These are phyloP conservation scores for Penicillium sp. DNA, from an alignment of 2,329 filamentous ascomycete genomes.

Conservation along the genomic window DNA sequence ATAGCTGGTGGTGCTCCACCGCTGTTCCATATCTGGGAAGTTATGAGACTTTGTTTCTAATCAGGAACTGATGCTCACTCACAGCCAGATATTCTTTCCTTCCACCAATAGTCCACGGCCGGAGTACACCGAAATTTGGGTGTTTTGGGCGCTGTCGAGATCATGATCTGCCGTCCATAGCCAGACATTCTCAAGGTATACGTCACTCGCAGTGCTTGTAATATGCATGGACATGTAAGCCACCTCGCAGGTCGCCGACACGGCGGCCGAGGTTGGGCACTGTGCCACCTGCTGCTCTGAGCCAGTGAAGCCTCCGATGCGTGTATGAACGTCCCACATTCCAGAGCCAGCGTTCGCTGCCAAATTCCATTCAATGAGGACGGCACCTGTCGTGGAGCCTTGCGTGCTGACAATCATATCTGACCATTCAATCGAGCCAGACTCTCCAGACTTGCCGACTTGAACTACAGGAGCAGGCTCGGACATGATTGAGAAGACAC, in stretches of 20 bases:
- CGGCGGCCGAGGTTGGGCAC: constrained; percentile 43
- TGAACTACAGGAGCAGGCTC: constrained; percentile 64
- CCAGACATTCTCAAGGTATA: constrained; percentile 54
- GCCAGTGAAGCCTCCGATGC: constrained; percentile 53
- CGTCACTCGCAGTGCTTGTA: constrained; percentile 28
- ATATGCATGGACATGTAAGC: constrained; percentile 41
- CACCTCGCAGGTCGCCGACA: constrained; percentile 34
- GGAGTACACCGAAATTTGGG: constrained; percentile 53
- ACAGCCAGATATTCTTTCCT: constrained; percentile 41
- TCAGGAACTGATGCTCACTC: constrained; percentile 15
- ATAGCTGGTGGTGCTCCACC: constrained; percentile 49
- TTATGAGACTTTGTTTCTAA: constrained; percentile 1
- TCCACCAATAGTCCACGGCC: constrained; percentile 55
- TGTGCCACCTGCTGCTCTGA: constrained; percentile 45
- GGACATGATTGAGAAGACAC: constrained; percentile 55
- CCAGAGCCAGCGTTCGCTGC: constrained; percentile 48
- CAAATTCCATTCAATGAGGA: constrained; percentile 72
- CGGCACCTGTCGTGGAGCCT: constrained; percentile 65
- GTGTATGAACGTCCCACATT: constrained; percentile 57
- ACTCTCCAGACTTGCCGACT: constrained; percentile 63
- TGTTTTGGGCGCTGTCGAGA: constrained; percentile 50
- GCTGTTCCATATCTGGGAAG: constrained; percentile 39
- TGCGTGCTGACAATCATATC: constrained; percentile 70
- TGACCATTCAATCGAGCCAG: constrained; percentile 66
- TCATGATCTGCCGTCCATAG: constrained; percentile 57